Conservation (phyloP, 139 green algal genomes). For the Tetraselmis chui region DNA sequence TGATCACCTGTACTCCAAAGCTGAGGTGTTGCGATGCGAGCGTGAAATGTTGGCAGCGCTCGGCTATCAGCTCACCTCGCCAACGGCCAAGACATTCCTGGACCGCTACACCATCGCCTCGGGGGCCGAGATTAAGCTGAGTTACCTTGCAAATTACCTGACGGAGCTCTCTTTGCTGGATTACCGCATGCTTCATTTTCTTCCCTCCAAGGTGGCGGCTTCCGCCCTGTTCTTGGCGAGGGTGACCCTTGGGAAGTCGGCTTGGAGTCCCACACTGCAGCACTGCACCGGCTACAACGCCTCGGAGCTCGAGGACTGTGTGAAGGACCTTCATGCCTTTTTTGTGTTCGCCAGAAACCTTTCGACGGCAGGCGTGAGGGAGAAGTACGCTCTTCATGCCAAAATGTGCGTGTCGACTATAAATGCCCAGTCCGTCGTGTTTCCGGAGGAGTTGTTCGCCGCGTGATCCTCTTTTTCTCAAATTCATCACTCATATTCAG, state of each 20-base stretch:
- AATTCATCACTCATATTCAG: no score
- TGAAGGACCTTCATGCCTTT: constrained; percentile 18
- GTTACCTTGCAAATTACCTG: constrained; percentile 79
- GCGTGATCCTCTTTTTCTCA: no score
- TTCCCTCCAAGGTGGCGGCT: constrained; percentile 70
- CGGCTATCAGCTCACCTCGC: constrained; percentile 79
- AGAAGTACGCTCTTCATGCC: no score
- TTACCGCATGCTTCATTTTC: constrained; percentile 65
- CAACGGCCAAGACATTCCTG: constrained; percentile 89
- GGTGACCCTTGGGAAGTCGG: constrained; percentile 43
- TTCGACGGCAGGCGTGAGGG: no score
- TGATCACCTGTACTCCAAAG: constrained; percentile 88
- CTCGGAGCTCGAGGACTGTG: constrained; percentile 40
- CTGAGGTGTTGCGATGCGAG: constrained; percentile 82
- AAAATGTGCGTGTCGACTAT: no score
- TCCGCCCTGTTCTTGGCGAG: constrained; percentile 68
- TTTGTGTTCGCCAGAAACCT: no score
- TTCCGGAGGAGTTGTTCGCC: no score
- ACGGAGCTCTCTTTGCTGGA: constrained; percentile 85
- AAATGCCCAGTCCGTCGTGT: no score
- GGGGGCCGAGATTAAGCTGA: no score
- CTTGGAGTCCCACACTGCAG: constrained; percentile 55
- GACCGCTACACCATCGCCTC: no score
- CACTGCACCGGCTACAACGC: constrained; percentile 62
- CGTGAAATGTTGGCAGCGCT: constrained; percentile 67